Conservation (phyloP, 139 green algal genomes). For the Chlorella sp. region DNA sequence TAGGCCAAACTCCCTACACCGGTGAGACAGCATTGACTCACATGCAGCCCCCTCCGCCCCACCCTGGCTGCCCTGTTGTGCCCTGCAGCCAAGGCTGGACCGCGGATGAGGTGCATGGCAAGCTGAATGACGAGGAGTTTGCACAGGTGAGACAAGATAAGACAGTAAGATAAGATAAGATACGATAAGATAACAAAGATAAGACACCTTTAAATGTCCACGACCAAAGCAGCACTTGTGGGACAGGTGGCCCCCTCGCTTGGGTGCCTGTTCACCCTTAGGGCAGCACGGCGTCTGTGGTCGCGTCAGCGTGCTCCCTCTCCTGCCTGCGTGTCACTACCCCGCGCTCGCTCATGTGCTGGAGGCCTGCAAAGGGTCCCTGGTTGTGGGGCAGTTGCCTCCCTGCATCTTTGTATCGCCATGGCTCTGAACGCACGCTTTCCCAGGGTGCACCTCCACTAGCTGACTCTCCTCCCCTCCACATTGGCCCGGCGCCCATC, state of each 20-base stretch:
- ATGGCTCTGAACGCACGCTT: too few species aligned
- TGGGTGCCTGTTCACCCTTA: neutral
- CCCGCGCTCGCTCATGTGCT: neutral
- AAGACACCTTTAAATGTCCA: too few species aligned
- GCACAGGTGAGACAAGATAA: constrained; percentile 26
- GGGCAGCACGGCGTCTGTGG: neutral
- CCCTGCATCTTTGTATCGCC: too few species aligned
- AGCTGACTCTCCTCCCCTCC: neutral
- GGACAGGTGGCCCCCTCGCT: neutral
- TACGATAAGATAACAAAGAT: too few species aligned
- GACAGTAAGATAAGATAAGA: too few species aligned
- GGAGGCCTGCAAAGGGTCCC: too few species aligned
- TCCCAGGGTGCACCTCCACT: neutral
- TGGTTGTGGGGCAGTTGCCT: too few species aligned
- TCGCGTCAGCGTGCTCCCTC: too few species aligned
- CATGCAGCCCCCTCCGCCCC: neutral
- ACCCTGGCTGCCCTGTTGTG: neutral
- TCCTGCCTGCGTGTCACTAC: neutral
- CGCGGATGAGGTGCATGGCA: constrained; percentile 54
- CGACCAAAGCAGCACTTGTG: too few species aligned
- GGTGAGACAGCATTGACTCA: too few species aligned
- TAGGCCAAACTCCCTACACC: too few species aligned
- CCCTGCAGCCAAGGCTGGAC: constrained; percentile 20
- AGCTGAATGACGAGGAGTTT: constrained; percentile 54
- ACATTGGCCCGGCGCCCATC: neutral